phyloP scores from a whole-genome alignment of 1,284 basidiomycete species.

The Phellopilus nigrolimitatus region DNA sequence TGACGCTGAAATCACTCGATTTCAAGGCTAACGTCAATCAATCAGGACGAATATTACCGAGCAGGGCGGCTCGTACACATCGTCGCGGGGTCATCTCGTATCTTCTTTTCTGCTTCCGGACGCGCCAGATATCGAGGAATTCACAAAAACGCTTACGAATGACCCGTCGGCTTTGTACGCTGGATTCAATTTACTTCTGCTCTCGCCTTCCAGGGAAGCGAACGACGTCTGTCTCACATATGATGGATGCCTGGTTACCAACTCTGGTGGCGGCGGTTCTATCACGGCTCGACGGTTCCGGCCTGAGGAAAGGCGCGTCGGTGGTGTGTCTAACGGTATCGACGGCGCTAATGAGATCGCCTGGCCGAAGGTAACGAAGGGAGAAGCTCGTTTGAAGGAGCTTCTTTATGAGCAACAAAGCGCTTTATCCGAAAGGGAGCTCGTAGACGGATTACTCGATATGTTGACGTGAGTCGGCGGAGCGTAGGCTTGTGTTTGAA shows the following conservation, averaged over 20 bases:
- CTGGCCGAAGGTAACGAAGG: constrained; percentile 71
- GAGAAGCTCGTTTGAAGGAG: constrained; percentile 40
- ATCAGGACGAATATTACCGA: constrained; percentile 79
- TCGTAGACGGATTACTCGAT: constrained; percentile 54
- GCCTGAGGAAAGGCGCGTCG: constrained; percentile 42
- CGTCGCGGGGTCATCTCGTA: constrained; percentile 63
- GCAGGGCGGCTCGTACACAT: constrained; percentile 38
- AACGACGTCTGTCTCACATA: constrained; percentile 34
- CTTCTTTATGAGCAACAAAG: constrained; percentile 33
- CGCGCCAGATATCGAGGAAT: constrained; percentile 36
- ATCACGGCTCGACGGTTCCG: constrained; percentile 51
- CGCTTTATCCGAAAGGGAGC: constrained; percentile 41
- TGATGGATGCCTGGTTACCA: constrained; percentile 56
- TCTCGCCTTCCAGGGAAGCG: constrained; percentile 35
- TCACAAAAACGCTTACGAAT: constrained; percentile 38
- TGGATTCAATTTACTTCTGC: constrained; percentile 72
- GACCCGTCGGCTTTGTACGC: constrained; percentile 46
- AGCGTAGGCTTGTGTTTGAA: too few relatives aligned
- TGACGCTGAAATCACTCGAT: constrained; percentile 18
- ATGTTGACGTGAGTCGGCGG: constrained; percentile 55
- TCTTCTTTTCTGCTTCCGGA: constrained; percentile 60
- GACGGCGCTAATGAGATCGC: constrained; percentile 50
- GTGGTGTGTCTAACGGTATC: constrained; percentile 69
- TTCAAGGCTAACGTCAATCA: background rate
- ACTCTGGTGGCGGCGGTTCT: constrained; percentile 58